phyloP scores from a whole-genome alignment of 352 stramenopile species.

The Saprolegnia diclina region DNA sequence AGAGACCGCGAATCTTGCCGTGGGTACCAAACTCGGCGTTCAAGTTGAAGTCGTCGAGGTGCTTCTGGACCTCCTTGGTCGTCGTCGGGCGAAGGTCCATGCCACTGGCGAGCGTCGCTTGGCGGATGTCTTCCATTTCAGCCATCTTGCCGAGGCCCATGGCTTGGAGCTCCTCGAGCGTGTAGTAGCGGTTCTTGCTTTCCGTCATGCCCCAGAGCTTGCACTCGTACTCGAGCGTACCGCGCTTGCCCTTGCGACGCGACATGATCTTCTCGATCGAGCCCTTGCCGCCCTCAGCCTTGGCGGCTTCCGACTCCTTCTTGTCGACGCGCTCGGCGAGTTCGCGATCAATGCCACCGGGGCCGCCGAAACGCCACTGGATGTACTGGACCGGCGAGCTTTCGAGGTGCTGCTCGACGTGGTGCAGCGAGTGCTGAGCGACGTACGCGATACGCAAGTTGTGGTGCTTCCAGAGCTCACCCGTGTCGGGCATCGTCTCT shows the following conservation, averaged over 20 bases:
- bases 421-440: constrained; percentile 96
- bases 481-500: constrained; percentile 66
- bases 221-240: constrained; percentile 81
- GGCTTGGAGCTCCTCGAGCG: constrained; percentile 57
- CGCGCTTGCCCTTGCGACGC: constrained; percentile 60
- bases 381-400: constrained; percentile 97
- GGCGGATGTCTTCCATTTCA: constrained; percentile 57
- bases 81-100: constrained; percentile 56
- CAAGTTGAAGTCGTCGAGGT: constrained; percentile 69
- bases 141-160: constrained; percentile 61
- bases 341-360: constrained; percentile 93
- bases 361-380: constrained; percentile 93
- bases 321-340: constrained; percentile 85
- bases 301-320: constrained; percentile 89
- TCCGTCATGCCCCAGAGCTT: constrained; percentile 80
- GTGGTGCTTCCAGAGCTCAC: constrained; percentile 79
- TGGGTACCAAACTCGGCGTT: constrained; percentile 70
- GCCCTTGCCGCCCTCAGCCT: constrained; percentile 85
- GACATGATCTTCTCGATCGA: constrained; percentile 95
- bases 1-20: constrained; percentile 72
- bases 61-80: constrained; percentile 64
- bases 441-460: constrained; percentile 95
- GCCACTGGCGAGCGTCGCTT: constrained; percentile 50
- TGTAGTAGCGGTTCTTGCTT: constrained; percentile 61
- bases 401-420: constrained; percentile 93